phyloP scores from a whole-genome alignment of 345 rosid species.

The Limnanthes douglasii region DNA sequence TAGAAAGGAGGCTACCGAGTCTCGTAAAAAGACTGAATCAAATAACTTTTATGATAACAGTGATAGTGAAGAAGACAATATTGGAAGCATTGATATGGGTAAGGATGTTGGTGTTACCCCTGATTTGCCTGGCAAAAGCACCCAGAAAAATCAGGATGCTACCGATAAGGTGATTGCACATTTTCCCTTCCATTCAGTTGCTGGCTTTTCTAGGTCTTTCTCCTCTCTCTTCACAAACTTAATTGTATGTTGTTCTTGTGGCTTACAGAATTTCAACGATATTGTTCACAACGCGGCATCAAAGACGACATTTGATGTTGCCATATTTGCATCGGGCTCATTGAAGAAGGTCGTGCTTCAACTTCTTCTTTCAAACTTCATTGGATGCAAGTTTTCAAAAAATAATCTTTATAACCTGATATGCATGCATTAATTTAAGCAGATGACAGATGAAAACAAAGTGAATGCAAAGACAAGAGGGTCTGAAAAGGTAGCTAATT shows the following conservation, averaged over 20 bases:
- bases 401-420: too few relatives aligned
- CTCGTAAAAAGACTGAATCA: slow-evolving; percentile 17
- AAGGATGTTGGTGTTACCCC: slow-evolving; percentile 12
- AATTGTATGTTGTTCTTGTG: slow-evolving; percentile 5
- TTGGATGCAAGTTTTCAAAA: too few relatives aligned
- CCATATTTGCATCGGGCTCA: slow-evolving; percentile 51
- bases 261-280: slow-evolving; percentile 32
- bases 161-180: slow-evolving; percentile 24
- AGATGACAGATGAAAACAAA: slow-evolving; percentile 34
- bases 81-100: slow-evolving; percentile 18
- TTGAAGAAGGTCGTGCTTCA: slow-evolving; percentile 53
- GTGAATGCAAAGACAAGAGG: slow-evolving; percentile 13
- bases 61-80: slow-evolving; percentile 51
- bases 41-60: slow-evolving; percentile 36
- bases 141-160: slow-evolving; percentile 19
- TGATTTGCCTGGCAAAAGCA: slow-evolving; percentile 21
- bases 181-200: slow-evolving; percentile 2
- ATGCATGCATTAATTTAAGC: too few relatives aligned
- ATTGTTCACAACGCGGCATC: slow-evolving; percentile 28
- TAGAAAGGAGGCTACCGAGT: slow-evolving; percentile 23
- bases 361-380: background rate
- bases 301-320: slow-evolving; percentile 74
- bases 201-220: background rate
- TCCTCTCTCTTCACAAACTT: background rate
- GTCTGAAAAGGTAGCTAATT: slow-evolving; percentile 14